These are phyloP conservation scores for Mrakia hoshinonis DNA, from an alignment of 768 basidiomycete species.

Conservation along the genomic window DNA sequence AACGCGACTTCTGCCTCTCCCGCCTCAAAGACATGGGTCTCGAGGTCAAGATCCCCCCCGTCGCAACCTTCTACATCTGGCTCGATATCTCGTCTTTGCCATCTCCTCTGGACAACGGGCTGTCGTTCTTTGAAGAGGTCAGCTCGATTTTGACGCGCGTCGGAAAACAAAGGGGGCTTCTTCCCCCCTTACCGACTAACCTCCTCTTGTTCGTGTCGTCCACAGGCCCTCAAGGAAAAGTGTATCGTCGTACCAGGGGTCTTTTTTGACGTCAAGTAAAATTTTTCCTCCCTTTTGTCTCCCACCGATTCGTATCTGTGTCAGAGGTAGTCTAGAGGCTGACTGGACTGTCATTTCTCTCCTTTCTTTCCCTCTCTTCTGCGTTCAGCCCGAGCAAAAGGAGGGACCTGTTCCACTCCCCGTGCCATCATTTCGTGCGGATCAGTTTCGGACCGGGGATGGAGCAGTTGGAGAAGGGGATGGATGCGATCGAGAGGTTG, in stretches of 20 bases:
- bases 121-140: constrained; percentile 88
- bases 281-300: neutral
- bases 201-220: too few relatives aligned
- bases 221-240: constrained; percentile 74
- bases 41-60: constrained; percentile 50
- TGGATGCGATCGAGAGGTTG: constrained; percentile 25
- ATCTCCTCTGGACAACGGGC: constrained; percentile 73
- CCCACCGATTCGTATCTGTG: too few relatives aligned
- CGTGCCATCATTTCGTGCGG: constrained; percentile 18
- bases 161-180: too few relatives aligned
- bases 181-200: too few relatives aligned
- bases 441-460: constrained; percentile 15
- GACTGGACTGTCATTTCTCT: too few relatives aligned
- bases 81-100: constrained; percentile 70
- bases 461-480: constrained; percentile 22
- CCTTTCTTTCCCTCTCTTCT: neutral
- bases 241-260: constrained; percentile 16
- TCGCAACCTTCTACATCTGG: constrained; percentile 82
- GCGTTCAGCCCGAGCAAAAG: neutral
- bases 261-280: neutral
- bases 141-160: too few relatives aligned
- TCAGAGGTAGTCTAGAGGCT: too few relatives aligned
- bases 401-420: constrained; percentile 19
- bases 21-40: constrained; percentile 71
- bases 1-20: constrained; percentile 78